Conservation (phyloP, 495 filamentous ascomycete genomes). For the Lineolata rhizophorae region DNA sequence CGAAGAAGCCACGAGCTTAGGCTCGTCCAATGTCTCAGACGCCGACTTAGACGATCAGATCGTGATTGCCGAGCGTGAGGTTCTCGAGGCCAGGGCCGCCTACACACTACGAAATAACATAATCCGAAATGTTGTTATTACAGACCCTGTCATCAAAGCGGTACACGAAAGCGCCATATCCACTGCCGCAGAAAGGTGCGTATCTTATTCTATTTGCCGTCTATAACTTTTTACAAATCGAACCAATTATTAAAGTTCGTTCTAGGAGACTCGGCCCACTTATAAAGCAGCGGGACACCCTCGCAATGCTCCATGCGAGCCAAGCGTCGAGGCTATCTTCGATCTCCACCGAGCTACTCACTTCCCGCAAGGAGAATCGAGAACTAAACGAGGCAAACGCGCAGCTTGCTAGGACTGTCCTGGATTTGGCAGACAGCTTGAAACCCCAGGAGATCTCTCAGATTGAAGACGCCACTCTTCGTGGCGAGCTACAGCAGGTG, state of each 20-base stretch:
- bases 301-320: slow-evolving; percentile 35
- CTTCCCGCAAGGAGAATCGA: not conserved
- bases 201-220: slow-evolving; percentile 15
- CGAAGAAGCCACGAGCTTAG: not conserved
- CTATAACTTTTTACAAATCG: no score
- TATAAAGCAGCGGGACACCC: slow-evolving; percentile 42
- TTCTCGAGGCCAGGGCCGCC: slow-evolving; percentile 43
- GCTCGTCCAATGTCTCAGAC: slow-evolving; percentile 8
- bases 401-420: not conserved
- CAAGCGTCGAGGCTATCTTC: slow-evolving; percentile 28
- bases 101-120: slow-evolving; percentile 45
- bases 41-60: slow-evolving; percentile 29
- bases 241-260: slow-evolving; percentile 1
- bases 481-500: slow-evolving; percentile 28
- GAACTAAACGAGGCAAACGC: not conserved
- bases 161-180: slow-evolving; percentile 50
- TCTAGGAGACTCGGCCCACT: slow-evolving; percentile 39
- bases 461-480: slow-evolving; percentile 27
- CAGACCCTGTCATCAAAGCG: slow-evolving; percentile 54
- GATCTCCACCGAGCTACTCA: slow-evolving; percentile 24
- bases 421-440: not conserved
- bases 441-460: slow-evolving; percentile 6
- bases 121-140: slow-evolving; percentile 40
- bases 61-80: slow-evolving; percentile 33
- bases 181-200: slow-evolving; percentile 37